A percentile compares a stretch with the other conserved stretches of the same genome.
Evolutionary conservation across 352 stramenopile species (phyloP).

Genomic region (Peronospora farinosa): DNA sequence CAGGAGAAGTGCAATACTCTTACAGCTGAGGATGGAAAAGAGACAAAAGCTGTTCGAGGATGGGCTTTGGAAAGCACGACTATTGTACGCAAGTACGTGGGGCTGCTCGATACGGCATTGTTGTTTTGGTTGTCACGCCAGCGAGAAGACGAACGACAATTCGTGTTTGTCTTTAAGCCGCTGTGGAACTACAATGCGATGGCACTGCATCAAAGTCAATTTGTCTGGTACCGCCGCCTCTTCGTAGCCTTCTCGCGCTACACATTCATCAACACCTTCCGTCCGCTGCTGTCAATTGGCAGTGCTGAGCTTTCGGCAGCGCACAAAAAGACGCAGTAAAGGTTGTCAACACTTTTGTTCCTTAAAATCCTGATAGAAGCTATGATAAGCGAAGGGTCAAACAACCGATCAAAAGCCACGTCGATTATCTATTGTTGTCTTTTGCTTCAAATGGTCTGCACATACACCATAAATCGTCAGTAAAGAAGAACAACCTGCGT

Average conservation of each 20-base stretch:
- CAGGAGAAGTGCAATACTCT: constrained; percentile 33
- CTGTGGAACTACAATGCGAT: constrained; percentile 88
- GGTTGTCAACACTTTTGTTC: background rate
- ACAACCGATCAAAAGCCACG: constrained; percentile 31
- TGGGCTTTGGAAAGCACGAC: constrained; percentile 70
- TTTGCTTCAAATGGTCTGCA: constrained; percentile 32
- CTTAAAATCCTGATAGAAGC: constrained; percentile 3
- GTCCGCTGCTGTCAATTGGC: constrained; percentile 32
- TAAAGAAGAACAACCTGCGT: background rate
- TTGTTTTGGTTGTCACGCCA: constrained; percentile 30
- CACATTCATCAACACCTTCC: constrained; percentile 91
- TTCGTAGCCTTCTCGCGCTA: constrained; percentile 94
- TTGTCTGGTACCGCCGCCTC: constrained; percentile 95
- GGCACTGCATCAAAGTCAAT: constrained; percentile 90
- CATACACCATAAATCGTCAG: constrained; percentile 4
- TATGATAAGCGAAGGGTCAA: background rate
- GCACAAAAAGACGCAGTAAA: constrained; percentile 35
- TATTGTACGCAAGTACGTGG: constrained; percentile 86
- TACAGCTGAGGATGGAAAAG: constrained; percentile 1
- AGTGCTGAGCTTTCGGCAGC: constrained; percentile 11
- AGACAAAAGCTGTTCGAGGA: constrained; percentile 28
- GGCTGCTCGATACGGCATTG: constrained; percentile 64
- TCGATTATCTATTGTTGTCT: constrained; percentile 39
- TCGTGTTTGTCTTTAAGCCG: constrained; percentile 54
- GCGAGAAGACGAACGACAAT: constrained; percentile 24